Conservation (phyloP, 169 alveolate genomes). For the Toxoplasma gondii region DNA sequence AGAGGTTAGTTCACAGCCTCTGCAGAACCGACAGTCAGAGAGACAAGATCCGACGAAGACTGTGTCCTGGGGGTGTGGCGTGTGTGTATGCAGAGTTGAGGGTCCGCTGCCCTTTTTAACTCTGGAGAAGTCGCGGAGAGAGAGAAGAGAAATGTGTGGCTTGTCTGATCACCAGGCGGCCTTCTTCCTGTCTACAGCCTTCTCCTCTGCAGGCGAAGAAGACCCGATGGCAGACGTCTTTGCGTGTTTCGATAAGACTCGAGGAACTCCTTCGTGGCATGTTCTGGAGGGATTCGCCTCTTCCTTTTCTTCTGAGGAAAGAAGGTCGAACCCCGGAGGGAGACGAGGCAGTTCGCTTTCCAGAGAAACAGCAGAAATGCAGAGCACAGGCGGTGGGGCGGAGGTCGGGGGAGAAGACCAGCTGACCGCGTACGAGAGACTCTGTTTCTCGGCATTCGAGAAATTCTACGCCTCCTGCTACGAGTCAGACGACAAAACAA, state of each 20-base stretch:
- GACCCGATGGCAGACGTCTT: slow-evolving; percentile 25
- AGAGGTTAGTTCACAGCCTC: no score
- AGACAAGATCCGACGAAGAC: no score
- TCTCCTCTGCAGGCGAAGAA: neutral
- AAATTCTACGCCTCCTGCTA: slow-evolving; percentile 6
- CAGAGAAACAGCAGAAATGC: neutral
- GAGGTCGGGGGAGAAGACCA: neutral
- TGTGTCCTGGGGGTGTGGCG: neutral
- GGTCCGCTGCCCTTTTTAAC: slow-evolving; percentile 46
- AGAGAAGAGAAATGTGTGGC: slow-evolving; percentile 48
- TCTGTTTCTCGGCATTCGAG: neutral
- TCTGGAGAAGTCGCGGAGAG: slow-evolving; percentile 34
- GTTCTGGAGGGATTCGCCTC: no score
- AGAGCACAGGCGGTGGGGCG: neutral
- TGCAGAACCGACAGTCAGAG: no score
- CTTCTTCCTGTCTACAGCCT: slow-evolving; percentile 42
- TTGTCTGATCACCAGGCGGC: slow-evolving; percentile 56
- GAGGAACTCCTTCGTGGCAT: neutral
- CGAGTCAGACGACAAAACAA: neutral
- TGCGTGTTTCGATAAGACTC: neutral
- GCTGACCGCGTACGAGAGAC: no score
- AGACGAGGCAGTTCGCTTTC: neutral
- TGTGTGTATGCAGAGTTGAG: slow-evolving; percentile 26
- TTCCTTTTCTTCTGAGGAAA: neutral
- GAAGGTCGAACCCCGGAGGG: neutral